A percentile compares a stretch with the other conserved stretches of the same genome.
phyloP scores from a whole-genome alignment of 2,329 filamentous ascomycete species.

The Fusarium newnesense region DNA sequence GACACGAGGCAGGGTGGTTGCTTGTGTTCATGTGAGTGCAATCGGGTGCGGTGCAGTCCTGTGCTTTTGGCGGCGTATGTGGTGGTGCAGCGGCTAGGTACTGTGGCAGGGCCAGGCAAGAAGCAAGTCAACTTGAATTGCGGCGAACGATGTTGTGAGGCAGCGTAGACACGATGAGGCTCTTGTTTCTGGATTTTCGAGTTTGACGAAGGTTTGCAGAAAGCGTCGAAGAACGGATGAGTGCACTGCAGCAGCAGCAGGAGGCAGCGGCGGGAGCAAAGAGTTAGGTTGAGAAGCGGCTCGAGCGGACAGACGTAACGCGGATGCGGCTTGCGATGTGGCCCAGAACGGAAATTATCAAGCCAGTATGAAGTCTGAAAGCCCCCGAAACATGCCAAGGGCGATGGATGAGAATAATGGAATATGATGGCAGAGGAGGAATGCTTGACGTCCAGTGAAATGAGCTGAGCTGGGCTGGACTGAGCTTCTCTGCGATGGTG shows the following conservation, averaged over 20 bases:
- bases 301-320: constrained; percentile 20
- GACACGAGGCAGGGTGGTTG: constrained; percentile 33
- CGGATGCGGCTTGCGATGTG: constrained; percentile 20
- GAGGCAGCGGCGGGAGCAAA: constrained; percentile 8
- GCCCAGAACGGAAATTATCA: constrained; percentile 35
- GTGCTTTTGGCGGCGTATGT: constrained; percentile 37
- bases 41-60: constrained; percentile 32
- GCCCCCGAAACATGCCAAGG: constrained; percentile 32
- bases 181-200: constrained; percentile 28
- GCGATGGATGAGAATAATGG: constrained; percentile 17
- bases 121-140: constrained; percentile 23
- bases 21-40: constrained; percentile 38
- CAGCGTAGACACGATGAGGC: constrained; percentile 25
- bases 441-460: constrained; percentile 44
- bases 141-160: neutral
- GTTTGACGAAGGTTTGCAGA: constrained; percentile 31
- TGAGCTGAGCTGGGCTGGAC: constrained; percentile 41
- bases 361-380: constrained; percentile 24
- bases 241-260: constrained; percentile 5
- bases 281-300: constrained; percentile 19
- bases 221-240: constrained; percentile 25
- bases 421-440: constrained; percentile 45
- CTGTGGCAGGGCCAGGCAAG: constrained; percentile 32
- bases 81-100: constrained; percentile 40
- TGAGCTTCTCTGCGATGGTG: constrained; percentile 23